A percentile compares a stretch with the other conserved stretches of the same genome.
phyloP scores from a whole-genome alignment of 1,284 basidiomycete species.

The Agroathelia rolfsii region DNA sequence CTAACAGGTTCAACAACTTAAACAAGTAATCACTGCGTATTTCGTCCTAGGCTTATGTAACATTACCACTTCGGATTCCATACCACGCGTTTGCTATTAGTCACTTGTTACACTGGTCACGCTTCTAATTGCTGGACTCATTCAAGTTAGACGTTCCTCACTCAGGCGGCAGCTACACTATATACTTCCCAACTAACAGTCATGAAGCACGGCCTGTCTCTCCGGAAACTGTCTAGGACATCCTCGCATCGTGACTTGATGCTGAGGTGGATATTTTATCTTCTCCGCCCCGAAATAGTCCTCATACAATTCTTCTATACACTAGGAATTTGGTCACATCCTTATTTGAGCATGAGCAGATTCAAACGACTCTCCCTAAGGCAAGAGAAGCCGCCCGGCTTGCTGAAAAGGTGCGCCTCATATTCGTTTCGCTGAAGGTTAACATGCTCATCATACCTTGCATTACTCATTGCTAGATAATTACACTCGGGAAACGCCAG shows the following conservation, averaged over 20 bases:
- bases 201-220: slow-evolving; percentile 90
- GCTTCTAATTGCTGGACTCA: too few species aligned
- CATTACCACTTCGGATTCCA: too few species aligned
- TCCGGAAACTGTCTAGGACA: slow-evolving; percentile 81
- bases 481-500: slow-evolving; percentile 81
- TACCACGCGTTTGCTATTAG: too few species aligned
- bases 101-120: too few species aligned
- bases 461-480: slow-evolving; percentile 51
- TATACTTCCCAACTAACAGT: slow-evolving; percentile 10
- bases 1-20: too few species aligned
- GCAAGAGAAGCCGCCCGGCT: slow-evolving; percentile 87
- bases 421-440: not conserved
- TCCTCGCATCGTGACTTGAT: slow-evolving; percentile 83
- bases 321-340: slow-evolving; percentile 89
- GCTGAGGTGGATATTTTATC: slow-evolving; percentile 53
- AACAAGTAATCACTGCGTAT: too few species aligned
- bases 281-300: slow-evolving; percentile 3
- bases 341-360: slow-evolving; percentile 90
- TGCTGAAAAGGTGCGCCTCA: slow-evolving; percentile 74
- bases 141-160: too few species aligned
- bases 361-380: slow-evolving; percentile 94
- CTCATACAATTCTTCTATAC: slow-evolving; percentile 7
- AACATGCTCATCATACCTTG: not conserved
- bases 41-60: too few species aligned
- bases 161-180: too few species aligned